Base-by-base conservation (phyloP, 352 stramenopile species). In the Phytophthora pinifolia region DNA sequence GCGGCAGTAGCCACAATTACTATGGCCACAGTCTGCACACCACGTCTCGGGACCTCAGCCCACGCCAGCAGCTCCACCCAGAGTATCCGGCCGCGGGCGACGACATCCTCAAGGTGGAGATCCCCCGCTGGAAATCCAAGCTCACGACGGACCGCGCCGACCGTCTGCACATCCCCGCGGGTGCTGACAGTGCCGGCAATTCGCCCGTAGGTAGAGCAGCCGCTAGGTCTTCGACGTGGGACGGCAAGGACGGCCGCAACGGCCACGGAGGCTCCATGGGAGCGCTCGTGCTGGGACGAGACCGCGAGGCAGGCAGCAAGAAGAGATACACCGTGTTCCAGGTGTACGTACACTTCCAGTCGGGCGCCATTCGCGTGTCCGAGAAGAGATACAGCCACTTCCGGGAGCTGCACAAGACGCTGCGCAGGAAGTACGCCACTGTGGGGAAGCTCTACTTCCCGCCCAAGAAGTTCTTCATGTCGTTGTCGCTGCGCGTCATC, bases 381-480 rank as follows among this genome's bases (percentile, higher is more conserved):
- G 79, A 89, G 66, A 92, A 92, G 67, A 72, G 85, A 22, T 94
- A 93, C 61, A 88, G 72, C 42, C 75, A 94, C 52, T 94, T 94
- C 46, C 80, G 85, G 1, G 83, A 90, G 44, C 72, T 94, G 17
- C 85, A 94, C 70, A 91, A 92, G 62, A 58, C 74, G 42, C 62
- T 94, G 39, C 72, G 85, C 17, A 74, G 73, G 62, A 89, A 89
- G 58, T 93, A 93, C 60, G 79, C 79, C 0, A 83, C 79, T 0
- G 83, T 94, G 7, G 78, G 76, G 46, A 89, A 88, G 39, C 72
- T 93, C 22, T 90, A 89, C 48, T 94, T 94, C 50, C 85, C 85
- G 7, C 85, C 83, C 4, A 92, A 93, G 46, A 89, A 91, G 51
- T 90, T 92, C 54, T 94, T 94, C 55, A 81, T 88, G 63, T 93